phyloP scores from a whole-genome alignment of 345 rosid genomes.

The Chamaenerion angustifolium region DNA sequence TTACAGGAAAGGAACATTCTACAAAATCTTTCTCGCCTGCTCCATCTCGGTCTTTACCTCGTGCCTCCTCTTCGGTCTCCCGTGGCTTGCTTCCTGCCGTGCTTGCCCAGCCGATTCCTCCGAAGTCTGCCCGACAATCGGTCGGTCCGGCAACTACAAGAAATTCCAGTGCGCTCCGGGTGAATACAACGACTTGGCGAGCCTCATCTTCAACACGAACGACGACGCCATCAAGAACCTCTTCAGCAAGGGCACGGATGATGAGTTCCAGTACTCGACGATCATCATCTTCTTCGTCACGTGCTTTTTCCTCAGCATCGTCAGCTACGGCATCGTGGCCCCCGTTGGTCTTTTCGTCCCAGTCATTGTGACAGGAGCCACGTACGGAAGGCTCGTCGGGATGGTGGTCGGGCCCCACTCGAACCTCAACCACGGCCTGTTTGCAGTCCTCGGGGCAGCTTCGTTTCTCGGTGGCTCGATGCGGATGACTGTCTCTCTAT shows the following conservation, averaged over 20 bases:
- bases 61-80: conserved; percentile 82
- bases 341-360: conserved; percentile 91
- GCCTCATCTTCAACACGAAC: conserved; percentile 89
- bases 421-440: conserved; percentile 68
- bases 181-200: conserved; percentile 83
- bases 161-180: conserved; percentile 74
- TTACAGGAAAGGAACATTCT: conserved; percentile 50
- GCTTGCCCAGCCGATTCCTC: conserved; percentile 56
- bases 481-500: conserved; percentile 88
- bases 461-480: conserved; percentile 88
- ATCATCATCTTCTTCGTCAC: conserved; percentile 57
- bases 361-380: conserved; percentile 78
- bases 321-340: conserved; percentile 77
- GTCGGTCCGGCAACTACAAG: conserved; percentile 91
- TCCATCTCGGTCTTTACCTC: conserved; percentile 64
- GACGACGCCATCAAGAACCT: conserved; percentile 87
- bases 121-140: conserved; percentile 85
- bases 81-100: conserved; percentile 72
- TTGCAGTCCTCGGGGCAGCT: conserved; percentile 87
- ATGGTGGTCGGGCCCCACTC: conserved; percentile 51
- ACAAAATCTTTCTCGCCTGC: conserved; percentile 52
- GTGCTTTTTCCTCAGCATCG: conserved; percentile 61
- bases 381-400: conserved; percentile 74
- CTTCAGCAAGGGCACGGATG: conserved; percentile 70
- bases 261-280: conserved; percentile 59